These are phyloP conservation scores for Porphyrellus cyaneotinctus DNA, from an alignment of 768 basidiomycete species.

Conservation along the genomic window DNA sequence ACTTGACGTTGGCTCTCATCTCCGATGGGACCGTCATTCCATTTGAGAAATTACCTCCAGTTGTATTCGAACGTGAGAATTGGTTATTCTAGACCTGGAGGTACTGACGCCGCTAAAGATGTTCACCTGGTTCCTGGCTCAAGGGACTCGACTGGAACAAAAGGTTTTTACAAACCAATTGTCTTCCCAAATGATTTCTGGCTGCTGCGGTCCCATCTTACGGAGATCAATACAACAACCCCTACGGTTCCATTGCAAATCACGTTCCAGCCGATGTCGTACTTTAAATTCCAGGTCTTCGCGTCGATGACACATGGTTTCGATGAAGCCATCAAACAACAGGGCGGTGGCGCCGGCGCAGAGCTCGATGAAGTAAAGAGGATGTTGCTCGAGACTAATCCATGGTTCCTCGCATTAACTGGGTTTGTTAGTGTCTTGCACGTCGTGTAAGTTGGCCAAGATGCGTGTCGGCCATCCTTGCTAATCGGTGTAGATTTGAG, in stretches of 20 bases:
- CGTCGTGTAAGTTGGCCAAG: conserved; percentile 56
- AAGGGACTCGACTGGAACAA: conserved; percentile 61
- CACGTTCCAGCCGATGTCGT: conserved; percentile 79
- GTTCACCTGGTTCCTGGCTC: conserved; percentile 54
- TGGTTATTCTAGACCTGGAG: not conserved
- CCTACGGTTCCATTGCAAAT: conserved; percentile 74
- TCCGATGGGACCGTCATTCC: conserved; percentile 62
- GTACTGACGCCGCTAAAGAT: conserved; percentile 41
- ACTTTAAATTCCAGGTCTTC: conserved; percentile 84
- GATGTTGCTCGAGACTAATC: conserved; percentile 86
- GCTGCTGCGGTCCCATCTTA: conserved; percentile 77
- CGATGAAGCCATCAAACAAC: conserved; percentile 77
- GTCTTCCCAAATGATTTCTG: conserved; percentile 96
- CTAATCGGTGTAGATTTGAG: conserved; percentile 62
- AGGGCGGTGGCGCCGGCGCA: conserved; percentile 53
- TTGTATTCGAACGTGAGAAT: conserved; percentile 58
- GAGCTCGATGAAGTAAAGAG: conserved; percentile 96
- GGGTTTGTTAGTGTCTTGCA: conserved; percentile 84
- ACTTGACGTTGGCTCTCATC: conserved; percentile 82
- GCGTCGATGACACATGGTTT: conserved; percentile 83
- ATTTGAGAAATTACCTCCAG: conserved; percentile 52
- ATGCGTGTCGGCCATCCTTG: conserved; percentile 1
- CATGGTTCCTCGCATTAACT: conserved; percentile 83
- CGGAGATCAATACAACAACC: conserved; percentile 84
- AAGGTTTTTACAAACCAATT: conserved; percentile 80